Evolutionary conservation across 202 grass and related monocot genomes (phyloP), one percentile per base, ranked within the genome.

Genomic region (Schoenoplectus triqueter): DNA sequence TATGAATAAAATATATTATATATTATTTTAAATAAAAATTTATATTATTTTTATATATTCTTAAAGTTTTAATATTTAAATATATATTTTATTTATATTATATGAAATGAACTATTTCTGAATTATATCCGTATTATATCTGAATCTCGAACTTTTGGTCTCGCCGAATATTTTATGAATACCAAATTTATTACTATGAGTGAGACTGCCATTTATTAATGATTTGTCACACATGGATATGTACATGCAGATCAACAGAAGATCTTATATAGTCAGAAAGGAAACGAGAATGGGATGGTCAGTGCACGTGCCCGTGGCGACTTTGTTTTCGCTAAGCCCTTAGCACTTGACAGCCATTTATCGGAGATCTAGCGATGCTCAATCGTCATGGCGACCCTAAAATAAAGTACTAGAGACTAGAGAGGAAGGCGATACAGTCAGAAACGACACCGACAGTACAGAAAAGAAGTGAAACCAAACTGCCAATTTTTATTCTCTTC

Each of bases 291-390:
- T 7, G 4, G 45, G 6, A 83, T 31, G 13, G 81, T 50, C 81
- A 65, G 81, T 83, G 81, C 81, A 83, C 63, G 47, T 83, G 80
- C 64, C 6, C 5, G 20, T 68, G 64, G 80, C 80, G 64, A 10
- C 51, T 55, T 55, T 55, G 13, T n/a, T 40, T 6, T 49, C 56
- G 15, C 15, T 3, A 57, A 57, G 11, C 2, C 55, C 9, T 57
- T 57, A 81, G 17, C 20, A 2, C 1, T 41, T 70, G 11, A 6
- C 51, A 39, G 11, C 65, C 49, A 49, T 83, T 41, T 11, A 83
- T 59, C 63, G 15, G 1, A 7, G 10, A 83, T 83, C 14, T 0
- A 15, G 54, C 63, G 20, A 19, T 59, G 21, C 0, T 0, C 0
- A 69, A 83, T 61, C 2, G 61, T 10, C 14, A 61, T 79, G 7